Percentiles rank a stretch among this genome's conserved stretches.
Conservation (phyloP, 108 stramenopile species). For the Nitzschia palea region DNA sequence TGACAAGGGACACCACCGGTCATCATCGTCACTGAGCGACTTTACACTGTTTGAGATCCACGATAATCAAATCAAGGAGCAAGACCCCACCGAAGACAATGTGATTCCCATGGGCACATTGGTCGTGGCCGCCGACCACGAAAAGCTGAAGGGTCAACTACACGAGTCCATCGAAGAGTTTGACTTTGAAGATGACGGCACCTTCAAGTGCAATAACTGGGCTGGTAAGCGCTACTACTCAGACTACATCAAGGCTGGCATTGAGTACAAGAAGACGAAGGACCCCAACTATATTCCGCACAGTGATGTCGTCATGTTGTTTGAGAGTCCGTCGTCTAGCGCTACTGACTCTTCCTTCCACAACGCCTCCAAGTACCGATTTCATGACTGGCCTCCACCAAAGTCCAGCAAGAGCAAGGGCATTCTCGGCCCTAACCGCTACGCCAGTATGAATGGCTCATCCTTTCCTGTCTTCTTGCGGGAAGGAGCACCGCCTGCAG, state of each 20-base stretch:
- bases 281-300: not conserved
- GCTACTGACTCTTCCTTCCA: slow-evolving; percentile 19
- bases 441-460: slow-evolving; percentile 27
- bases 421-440: slow-evolving; percentile 31
- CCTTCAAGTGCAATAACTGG: slow-evolving; percentile 23
- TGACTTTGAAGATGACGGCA: slow-evolving; percentile 3
- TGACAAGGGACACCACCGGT: slow-evolving; percentile 1
- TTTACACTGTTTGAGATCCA: slow-evolving; percentile 1
- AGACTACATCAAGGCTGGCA: slow-evolving; percentile 36
- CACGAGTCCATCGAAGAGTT: not conserved
- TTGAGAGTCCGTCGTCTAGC: slow-evolving; percentile 35
- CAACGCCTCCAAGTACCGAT: slow-evolving; percentile 23
- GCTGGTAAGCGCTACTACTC: slow-evolving; percentile 26
- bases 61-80: not conserved
- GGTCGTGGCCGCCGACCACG: not conserved
- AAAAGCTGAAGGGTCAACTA: slow-evolving; percentile 1
- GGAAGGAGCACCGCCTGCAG: slow-evolving; percentile 15
- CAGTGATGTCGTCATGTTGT: slow-evolving; percentile 28
- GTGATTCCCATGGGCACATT: not conserved
- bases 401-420: slow-evolving; percentile 9
- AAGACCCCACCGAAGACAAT: not conserved
- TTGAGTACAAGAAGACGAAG: slow-evolving; percentile 14
- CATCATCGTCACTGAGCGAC: not conserved
- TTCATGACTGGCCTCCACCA: slow-evolving; percentile 39
- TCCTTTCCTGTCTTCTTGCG: slow-evolving; percentile 26